Evolutionary conservation across 1,139 yeast genomes (phyloP).

Genomic region (Suhomyces ambrosiae): DNA sequence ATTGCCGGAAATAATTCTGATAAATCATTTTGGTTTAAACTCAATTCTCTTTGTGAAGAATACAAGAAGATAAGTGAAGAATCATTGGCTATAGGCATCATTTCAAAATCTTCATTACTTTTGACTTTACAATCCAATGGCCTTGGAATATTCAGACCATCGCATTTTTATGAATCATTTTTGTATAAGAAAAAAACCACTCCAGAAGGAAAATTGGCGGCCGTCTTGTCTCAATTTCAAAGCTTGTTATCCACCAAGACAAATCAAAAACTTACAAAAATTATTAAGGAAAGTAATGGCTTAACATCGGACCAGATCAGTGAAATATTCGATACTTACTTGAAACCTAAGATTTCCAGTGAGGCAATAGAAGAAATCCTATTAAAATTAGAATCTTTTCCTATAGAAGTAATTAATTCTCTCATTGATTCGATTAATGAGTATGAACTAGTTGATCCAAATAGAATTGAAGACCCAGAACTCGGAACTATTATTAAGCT

Average conservation of each 20-base stretch:
- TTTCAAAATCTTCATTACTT: slow-evolving; percentile 12
- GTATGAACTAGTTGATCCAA: slow-evolving; percentile 12
- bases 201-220: slow-evolving; percentile 24
- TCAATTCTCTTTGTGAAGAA: slow-evolving; percentile 68
- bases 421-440: slow-evolving; percentile 24
- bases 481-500: slow-evolving; percentile 27
- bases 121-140: slow-evolving; percentile 38
- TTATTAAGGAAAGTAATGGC: slow-evolving; percentile 15
- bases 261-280: slow-evolving; percentile 24
- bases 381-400: slow-evolving; percentile 25
- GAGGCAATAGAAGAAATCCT: slow-evolving; percentile 26
- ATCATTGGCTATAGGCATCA: slow-evolving; percentile 28
- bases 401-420: slow-evolving; percentile 28
- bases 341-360: slow-evolving; percentile 28
- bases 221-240: slow-evolving; percentile 26
- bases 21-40: slow-evolving; percentile 50
- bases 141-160: slow-evolving; percentile 33
- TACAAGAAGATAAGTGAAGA: slow-evolving; percentile 61
- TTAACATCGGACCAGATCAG: slow-evolving; percentile 22
- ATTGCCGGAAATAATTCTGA: neutral
- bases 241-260: slow-evolving; percentile 31
- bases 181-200: slow-evolving; percentile 14
- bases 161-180: slow-evolving; percentile 37
- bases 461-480: slow-evolving; percentile 5
- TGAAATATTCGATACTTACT: slow-evolving; percentile 25